Evolutionary conservation across 345 rosid species (phyloP).

Genomic region (Eucalyptus cladocalyx): DNA sequence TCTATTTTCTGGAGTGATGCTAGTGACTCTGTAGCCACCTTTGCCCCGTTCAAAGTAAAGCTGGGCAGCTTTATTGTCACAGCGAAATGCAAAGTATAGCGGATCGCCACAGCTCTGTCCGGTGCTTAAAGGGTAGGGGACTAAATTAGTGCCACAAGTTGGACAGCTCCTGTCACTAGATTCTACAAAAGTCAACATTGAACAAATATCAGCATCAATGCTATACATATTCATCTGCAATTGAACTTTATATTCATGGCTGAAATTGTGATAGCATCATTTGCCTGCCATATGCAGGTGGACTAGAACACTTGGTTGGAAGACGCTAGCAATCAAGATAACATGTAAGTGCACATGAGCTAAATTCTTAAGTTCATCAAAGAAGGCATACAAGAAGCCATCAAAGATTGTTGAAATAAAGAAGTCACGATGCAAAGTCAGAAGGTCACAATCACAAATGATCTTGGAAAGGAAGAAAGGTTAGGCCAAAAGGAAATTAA

Average conservation of each 20-base stretch:
- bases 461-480: not conserved
- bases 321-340: not conserved
- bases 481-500: not conserved
- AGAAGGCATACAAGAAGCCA: rapidly evolving
- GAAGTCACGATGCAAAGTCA: not conserved
- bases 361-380: rapidly evolving
- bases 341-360: not conserved
- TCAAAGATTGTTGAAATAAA: too few species aligned
- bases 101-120: not conserved
- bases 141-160: not conserved
- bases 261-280: not conserved
- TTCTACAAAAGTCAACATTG: not conserved
- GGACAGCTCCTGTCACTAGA: not conserved
- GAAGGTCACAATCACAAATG: not conserved
- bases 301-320: not conserved
- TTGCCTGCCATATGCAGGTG: not conserved
- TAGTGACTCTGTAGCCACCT: too few species aligned
- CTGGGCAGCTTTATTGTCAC: too few species aligned
- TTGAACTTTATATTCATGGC: not conserved
- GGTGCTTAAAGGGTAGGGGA: constrained; percentile 18
- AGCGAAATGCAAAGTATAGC: too few species aligned
- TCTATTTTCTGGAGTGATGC: too few species aligned
- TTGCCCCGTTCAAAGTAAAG: too few species aligned
- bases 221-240: not conserved
- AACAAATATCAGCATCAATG: too few species aligned